phyloP scores from a whole-genome alignment of 805 yeast species.

The Myxozyma kluyveri region DNA sequence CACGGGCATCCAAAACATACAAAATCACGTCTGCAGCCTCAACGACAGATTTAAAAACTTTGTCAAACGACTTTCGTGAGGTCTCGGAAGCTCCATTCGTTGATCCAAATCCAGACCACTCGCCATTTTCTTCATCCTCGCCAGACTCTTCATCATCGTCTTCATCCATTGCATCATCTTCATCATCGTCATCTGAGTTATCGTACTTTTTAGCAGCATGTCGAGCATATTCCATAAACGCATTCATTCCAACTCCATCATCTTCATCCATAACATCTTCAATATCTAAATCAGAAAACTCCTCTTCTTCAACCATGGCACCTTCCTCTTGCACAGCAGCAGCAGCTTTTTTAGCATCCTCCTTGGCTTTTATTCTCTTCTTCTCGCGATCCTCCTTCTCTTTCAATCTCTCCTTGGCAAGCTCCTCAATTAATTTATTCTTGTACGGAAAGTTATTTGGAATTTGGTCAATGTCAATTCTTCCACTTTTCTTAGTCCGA shows the following conservation, averaged over 20 bases:
- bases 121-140: slow-evolving; percentile 44
- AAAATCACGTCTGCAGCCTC: slow-evolving; percentile 88
- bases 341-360: slow-evolving; percentile 35
- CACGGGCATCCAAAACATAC: slow-evolving; percentile 95
- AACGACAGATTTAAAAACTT: slow-evolving; percentile 87
- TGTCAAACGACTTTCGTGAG: slow-evolving; percentile 77
- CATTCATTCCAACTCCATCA: slow-evolving; percentile 47
- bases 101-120: slow-evolving; percentile 36
- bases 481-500: slow-evolving; percentile 63
- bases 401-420: slow-evolving; percentile 51
- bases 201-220: slow-evolving; percentile 75
- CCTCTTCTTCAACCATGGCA: slow-evolving; percentile 1
- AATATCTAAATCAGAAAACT: slow-evolving; percentile 5
- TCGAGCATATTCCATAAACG: slow-evolving; percentile 86
- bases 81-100: slow-evolving; percentile 34
- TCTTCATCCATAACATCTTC: slow-evolving; percentile 3
- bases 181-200: slow-evolving; percentile 39
- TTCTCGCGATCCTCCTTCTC: slow-evolving; percentile 43
- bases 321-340: background rate
- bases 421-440: slow-evolving; percentile 63
- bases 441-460: slow-evolving; percentile 95
- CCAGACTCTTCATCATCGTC: slow-evolving; percentile 46
- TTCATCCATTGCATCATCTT: slow-evolving; percentile 36
- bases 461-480: slow-evolving; percentile 61
- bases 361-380: slow-evolving; percentile 38